Percentiles rank a stretch among this genome's conserved stretches.
Evolutionary conservation across 148 eudicot genomes (phyloP).

Genomic region (Vaccinium macrocarpon): DNA sequence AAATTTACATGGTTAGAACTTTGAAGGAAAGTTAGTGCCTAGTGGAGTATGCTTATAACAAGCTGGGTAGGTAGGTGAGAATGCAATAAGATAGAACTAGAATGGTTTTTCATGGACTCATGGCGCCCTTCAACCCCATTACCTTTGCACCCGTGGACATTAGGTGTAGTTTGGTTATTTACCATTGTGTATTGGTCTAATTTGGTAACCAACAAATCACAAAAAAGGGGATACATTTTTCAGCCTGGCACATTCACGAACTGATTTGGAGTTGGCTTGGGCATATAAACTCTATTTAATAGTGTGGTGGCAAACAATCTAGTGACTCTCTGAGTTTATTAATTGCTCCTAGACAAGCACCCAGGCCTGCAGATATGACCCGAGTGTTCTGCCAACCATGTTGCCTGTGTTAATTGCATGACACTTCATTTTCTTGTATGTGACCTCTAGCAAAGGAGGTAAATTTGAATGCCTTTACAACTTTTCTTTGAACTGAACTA

Average conservation of each 20-base stretch:
- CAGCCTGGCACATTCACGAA: neutral
- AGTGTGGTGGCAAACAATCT: neutral
- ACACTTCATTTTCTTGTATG: conserved; percentile 18
- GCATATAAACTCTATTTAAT: neutral
- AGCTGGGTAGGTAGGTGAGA: too few species aligned
- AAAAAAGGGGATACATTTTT: neutral
- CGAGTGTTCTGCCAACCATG: conserved; percentile 20
- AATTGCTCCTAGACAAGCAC: conserved; percentile 22
- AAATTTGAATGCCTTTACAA: neutral
- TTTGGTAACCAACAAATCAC: neutral
- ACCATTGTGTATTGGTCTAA: neutral
- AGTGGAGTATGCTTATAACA: neutral
- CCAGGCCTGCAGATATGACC: conserved; percentile 7
- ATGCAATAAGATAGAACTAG: too few species aligned
- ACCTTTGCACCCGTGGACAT: neutral
- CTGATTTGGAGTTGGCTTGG: conserved; percentile 4
- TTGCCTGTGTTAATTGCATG: conserved; percentile 25
- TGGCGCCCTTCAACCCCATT: neutral
- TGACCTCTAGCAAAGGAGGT: neutral
- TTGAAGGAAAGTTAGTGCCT: neutral
- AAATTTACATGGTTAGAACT: neutral
- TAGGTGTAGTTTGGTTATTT: neutral
- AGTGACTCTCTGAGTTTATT: conserved; percentile 25
- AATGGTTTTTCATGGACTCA: neutral
- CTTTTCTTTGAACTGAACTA: neutral